These are phyloP conservation scores for Populus nigra DNA, from an alignment of 345 rosid genomes.

Conservation along the genomic window DNA sequence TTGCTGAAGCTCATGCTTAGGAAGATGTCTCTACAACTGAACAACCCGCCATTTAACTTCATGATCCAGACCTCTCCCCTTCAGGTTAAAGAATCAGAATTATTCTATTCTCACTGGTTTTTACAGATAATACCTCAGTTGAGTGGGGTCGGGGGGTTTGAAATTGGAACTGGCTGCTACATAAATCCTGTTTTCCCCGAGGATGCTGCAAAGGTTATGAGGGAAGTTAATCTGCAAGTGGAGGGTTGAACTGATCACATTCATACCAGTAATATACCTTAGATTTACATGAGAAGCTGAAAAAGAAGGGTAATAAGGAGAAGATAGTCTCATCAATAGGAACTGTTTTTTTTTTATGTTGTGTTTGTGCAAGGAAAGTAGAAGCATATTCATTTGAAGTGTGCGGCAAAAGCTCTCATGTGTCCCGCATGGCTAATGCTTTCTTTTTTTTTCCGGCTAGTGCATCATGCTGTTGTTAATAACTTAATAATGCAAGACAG, in stretches of 20 bases:
- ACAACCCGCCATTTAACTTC: slow-evolving; percentile 73
- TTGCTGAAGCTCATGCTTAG: slow-evolving; percentile 64
- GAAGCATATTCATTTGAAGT: slow-evolving; percentile 12
- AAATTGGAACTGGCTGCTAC: slow-evolving; percentile 74
- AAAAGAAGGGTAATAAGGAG: not conserved
- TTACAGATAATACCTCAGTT: slow-evolving; percentile 72
- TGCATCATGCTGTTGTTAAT: not conserved
- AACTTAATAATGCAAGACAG: slow-evolving; percentile 11
- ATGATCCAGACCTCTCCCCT: slow-evolving; percentile 88
- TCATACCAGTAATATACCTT: not conserved
- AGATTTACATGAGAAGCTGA: not conserved
- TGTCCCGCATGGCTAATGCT: slow-evolving; percentile 1
- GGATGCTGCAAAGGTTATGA: slow-evolving; percentile 73
- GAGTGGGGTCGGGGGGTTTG: slow-evolving; percentile 73
- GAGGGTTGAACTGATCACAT: slow-evolving; percentile 5
- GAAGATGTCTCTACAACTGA: slow-evolving; percentile 56
- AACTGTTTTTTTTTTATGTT: not conserved
- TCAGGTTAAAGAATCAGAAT: slow-evolving; percentile 33
- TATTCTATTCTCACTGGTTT: slow-evolving; percentile 69
- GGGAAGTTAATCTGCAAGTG: slow-evolving; percentile 44
- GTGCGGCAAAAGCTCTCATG: not conserved
- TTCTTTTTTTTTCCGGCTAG: not conserved
- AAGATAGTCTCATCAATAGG: not conserved
- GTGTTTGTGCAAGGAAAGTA: not conserved
- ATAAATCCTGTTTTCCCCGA: slow-evolving; percentile 86